phyloP scores from a whole-genome alignment of 495 filamentous ascomycete genomes.

The Talaromyces stipitatus region DNA sequence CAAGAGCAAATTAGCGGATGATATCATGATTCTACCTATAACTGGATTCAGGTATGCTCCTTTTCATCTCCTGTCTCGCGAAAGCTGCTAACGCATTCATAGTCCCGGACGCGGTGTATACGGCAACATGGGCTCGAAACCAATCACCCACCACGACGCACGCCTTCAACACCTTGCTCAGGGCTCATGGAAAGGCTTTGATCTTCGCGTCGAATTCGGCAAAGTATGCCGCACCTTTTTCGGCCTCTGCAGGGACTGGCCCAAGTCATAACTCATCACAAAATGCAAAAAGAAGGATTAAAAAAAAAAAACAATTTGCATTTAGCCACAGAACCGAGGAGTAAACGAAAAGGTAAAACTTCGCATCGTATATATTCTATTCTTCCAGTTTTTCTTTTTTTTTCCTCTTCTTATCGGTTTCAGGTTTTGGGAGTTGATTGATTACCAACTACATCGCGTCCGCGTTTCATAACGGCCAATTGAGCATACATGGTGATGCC shows the following conservation, averaged over 20 bases:
- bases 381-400: background rate
- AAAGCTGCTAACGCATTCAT: background rate
- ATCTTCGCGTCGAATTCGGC: constrained; percentile 6
- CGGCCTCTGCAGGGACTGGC: constrained; percentile 8
- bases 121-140: constrained; percentile 10
- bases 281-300: background rate
- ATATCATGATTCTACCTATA: constrained; percentile 7
- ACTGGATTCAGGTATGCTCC: constrained; percentile 8
- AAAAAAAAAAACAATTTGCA: background rate
- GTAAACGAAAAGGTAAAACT: background rate
- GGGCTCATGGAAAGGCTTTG: constrained; percentile 7
- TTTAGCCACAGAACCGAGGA: background rate
- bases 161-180: constrained; percentile 8
- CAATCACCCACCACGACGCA: constrained; percentile 5
- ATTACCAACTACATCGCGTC: no score
- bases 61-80: background rate
- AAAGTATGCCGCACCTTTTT: constrained; percentile 9
- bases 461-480: background rate
- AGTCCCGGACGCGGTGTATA: constrained; percentile 8
- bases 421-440: background rate
- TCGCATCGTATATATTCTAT: background rate
- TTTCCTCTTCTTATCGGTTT: no score
- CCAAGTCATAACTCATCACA: background rate
- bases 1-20: constrained; percentile 8
- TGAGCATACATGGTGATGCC: background rate